Evolutionary conservation across 345 rosid genomes (phyloP), one percentile per base, ranked within the genome.

Genomic region (Anacardium occidentale): DNA sequence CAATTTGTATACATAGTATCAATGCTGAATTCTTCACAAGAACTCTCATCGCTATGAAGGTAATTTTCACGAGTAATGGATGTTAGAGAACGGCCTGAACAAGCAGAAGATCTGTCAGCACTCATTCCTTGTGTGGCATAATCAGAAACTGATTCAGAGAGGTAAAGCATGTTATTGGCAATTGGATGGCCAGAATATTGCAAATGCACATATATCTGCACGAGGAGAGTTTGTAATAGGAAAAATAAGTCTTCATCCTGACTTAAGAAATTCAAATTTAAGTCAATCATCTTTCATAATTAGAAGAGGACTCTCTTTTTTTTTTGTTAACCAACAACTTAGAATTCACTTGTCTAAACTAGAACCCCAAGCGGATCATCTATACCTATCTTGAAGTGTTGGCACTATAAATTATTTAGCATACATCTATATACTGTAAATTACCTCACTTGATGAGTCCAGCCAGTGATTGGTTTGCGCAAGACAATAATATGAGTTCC

Each of bases 171-270:
- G 79, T 92, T 97, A 75, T 95, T 95, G 53, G 89, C 99, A 80
- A 95, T 95, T 45, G 97, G 97, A 85, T 95, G 89, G 40, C 98
- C 98, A 0, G 80, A 78, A 69, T 80, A 81, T 64, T 92, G 89
- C 85, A 95, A 81, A 85, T 95, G 99, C 68, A 88, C 93, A 44
- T 96, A 91, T 76, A 95, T 95, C 99, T 93, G 74, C 85, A 57
- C 45, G 53, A 67, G 71, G 29, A 67, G 62, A 48, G 7, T 21
- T 70, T 70, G 57, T 12, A 25, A 37, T 70, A 44, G 51, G 61
- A 34, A 62, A 71, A 50, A 32, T 71, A 62, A 29, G 58, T 21
- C 50, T 60, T 45, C 18, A 50, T 62, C 45, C 10, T 47, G 32
- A 50, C 15, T 32, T 32, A 71, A 62, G 20, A 59, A 58, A 74